phyloP scores from a whole-genome alignment of 345 rosid genomes.

The Citropsis articulata region DNA sequence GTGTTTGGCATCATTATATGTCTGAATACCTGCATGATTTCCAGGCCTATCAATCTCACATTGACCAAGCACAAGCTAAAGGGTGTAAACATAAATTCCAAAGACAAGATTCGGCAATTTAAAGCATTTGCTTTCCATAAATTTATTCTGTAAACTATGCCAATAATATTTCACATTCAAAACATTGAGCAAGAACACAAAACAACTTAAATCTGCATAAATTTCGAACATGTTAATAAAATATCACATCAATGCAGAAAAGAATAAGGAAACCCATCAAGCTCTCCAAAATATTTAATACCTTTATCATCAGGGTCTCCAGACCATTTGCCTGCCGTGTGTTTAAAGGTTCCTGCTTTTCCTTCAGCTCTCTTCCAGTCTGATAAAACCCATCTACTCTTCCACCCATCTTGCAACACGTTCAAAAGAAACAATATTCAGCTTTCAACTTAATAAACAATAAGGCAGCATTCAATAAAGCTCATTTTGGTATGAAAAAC shows the following conservation, averaged over 20 bases:
- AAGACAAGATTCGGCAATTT: neutral
- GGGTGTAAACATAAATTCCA: neutral
- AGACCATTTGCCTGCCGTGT: conserved; percentile 80
- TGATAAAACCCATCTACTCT: conserved; percentile 80
- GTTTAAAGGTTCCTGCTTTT: conserved; percentile 75
- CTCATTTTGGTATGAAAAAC: neutral
- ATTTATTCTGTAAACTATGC: neutral
- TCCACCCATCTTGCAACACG: conserved; percentile 70
- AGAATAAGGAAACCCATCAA: neutral
- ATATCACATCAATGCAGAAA: neutral
- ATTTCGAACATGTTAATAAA: neutral
- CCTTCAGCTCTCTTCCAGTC: conserved; percentile 91
- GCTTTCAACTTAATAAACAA: neutral
- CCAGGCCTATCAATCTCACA: conserved; percentile 4
- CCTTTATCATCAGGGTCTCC: conserved; percentile 87
- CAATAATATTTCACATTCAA: neutral
- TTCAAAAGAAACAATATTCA: neutral
- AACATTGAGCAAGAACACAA: neutral
- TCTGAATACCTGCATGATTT: conserved; percentile 69
- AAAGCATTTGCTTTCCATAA: neutral
- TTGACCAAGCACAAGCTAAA: neutral
- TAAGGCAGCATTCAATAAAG: neutral
- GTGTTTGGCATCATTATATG: conserved; percentile 78
- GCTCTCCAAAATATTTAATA: conserved; percentile 8
- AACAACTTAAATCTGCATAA: neutral